phyloP scores from a whole-genome alignment of 1,284 basidiomycete genomes.

The Leccinum angustisporum region DNA sequence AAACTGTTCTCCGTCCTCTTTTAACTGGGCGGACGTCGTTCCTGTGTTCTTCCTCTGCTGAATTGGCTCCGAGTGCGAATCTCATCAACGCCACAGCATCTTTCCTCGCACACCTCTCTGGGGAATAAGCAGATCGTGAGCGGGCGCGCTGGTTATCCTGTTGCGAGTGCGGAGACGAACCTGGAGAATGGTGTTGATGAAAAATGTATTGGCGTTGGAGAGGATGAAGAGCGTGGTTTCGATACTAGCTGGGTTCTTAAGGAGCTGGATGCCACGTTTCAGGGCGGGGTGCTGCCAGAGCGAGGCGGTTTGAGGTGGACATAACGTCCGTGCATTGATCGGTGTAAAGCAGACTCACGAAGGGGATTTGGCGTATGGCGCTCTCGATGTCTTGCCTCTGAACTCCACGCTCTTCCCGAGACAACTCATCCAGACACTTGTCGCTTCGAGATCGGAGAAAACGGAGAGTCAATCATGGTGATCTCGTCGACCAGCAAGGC shows the following conservation, averaged over 20 bases:
- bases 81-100: too few relatives aligned
- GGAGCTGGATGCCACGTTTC: slow-evolving; percentile 78
- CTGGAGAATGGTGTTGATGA: slow-evolving; percentile 87
- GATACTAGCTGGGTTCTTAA: slow-evolving; percentile 64
- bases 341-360: slow-evolving; percentile 41
- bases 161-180: slow-evolving; percentile 39
- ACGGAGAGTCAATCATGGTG: neutral
- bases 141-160: too few relatives aligned
- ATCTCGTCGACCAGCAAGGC: neutral
- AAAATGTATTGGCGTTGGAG: slow-evolving; percentile 92
- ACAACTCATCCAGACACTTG: slow-evolving; percentile 69
- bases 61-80: too few relatives aligned
- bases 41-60: too few relatives aligned
- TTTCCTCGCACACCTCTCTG: too few relatives aligned
- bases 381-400: slow-evolving; percentile 76
- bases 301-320: neutral
- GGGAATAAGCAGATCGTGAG: neutral
- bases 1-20: too few relatives aligned
- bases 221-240: slow-evolving; percentile 85
- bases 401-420: slow-evolving; percentile 56
- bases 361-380: slow-evolving; percentile 81
- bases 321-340: neutral
- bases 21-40: too few relatives aligned
- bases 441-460: slow-evolving; percentile 48
- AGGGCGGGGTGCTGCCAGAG: slow-evolving; percentile 87